A percentile compares a stretch with the other conserved stretches of the same genome.
These are phyloP conservation scores for Mayamaea pseudoterrestris DNA, from an alignment of 108 stramenopile species.

Conservation along the genomic window DNA sequence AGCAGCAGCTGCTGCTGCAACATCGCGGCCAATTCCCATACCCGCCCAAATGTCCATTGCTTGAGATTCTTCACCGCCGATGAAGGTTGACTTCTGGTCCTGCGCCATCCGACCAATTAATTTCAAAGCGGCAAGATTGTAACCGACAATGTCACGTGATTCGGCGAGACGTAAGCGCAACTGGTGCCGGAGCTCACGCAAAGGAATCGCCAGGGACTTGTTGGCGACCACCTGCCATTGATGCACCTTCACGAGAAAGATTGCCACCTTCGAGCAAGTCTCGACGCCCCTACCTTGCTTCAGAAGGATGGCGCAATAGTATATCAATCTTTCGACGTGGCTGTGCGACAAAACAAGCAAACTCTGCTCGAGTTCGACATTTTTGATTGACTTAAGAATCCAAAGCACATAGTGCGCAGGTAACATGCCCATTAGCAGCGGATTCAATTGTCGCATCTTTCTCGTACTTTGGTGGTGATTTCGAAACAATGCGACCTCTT, in stretches of 20 bases:
- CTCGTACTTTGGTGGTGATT: constrained; percentile 22
- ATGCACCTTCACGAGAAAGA: constrained; percentile 69
- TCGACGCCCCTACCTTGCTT: constrained; percentile 64
- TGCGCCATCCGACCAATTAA: constrained; percentile 30
- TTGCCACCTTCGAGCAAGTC: constrained; percentile 50
- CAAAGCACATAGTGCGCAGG: constrained; percentile 79
- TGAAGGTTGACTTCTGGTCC: constrained; percentile 25
- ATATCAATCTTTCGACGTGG: constrained; percentile 61
- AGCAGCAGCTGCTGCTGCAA: constrained; percentile 24
- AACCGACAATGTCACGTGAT: constrained; percentile 59
- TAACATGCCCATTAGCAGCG: constrained; percentile 73
- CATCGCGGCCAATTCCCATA: constrained; percentile 40
- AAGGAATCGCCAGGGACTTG: constrained; percentile 39
- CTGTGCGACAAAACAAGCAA: constrained; percentile 79
- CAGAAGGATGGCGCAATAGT: constrained; percentile 57
- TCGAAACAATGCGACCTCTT: constrained; percentile 41
- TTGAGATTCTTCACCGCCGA: no score
- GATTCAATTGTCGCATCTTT: constrained; percentile 38
- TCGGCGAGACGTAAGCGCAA: constrained; percentile 41
- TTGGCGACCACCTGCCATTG: constrained; percentile 63
- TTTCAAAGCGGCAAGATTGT: constrained; percentile 66
- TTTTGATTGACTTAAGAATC: constrained; percentile 71
- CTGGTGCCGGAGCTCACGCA: constrained; percentile 54
- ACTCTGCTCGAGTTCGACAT: constrained; percentile 87
- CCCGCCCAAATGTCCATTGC: constrained; percentile 49